Conservation (phyloP, 2,329 filamentous ascomycete genomes). For the Epicoccum nigrum region DNA sequence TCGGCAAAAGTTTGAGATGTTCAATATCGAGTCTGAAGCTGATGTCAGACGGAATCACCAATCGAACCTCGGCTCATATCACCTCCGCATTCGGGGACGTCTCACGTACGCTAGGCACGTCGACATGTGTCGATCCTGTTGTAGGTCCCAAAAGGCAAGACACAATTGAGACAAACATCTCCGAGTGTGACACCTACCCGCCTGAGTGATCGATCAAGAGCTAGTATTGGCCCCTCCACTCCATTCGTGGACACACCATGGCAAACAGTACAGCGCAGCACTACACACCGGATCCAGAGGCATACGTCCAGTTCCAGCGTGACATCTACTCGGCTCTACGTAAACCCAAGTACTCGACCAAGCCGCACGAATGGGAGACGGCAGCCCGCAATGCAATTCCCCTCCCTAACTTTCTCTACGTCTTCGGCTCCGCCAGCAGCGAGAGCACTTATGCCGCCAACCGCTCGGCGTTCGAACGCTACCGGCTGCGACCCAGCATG, state of each 20-base stretch:
- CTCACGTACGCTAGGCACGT: too few relatives aligned
- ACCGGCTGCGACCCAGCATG: conserved; percentile 50
- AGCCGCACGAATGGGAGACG: conserved; percentile 49
- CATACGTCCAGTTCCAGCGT: conserved; percentile 41
- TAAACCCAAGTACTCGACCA: conserved; percentile 50
- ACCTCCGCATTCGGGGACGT: conserved; percentile 5
- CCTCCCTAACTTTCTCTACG: conserved; percentile 49
- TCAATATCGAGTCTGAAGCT: not conserved
- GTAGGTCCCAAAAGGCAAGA: too few relatives aligned
- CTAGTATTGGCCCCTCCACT: not conserved
- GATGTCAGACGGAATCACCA: not conserved
- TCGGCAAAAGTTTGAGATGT: too few relatives aligned
- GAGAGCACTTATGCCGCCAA: conserved; percentile 47
- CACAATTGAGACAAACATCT: too few relatives aligned
- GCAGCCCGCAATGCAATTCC: conserved; percentile 44
- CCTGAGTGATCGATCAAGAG: not conserved
- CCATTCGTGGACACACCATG: conserved; percentile 7
- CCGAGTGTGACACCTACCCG: not conserved
- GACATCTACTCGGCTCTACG: conserved; percentile 48
- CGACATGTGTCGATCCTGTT: not conserved
- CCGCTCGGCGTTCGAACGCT: conserved; percentile 48
- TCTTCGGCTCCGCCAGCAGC: conserved; percentile 47
- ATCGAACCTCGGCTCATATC: conserved; percentile 5
- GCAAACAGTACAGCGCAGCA: conserved; percentile 17
- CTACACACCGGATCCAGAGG: conserved; percentile 46